Evolutionary conservation across 768 basidiomycete species (phyloP), one percentile per base, ranked within the genome.

Genomic region (Trametes elegans): DNA sequence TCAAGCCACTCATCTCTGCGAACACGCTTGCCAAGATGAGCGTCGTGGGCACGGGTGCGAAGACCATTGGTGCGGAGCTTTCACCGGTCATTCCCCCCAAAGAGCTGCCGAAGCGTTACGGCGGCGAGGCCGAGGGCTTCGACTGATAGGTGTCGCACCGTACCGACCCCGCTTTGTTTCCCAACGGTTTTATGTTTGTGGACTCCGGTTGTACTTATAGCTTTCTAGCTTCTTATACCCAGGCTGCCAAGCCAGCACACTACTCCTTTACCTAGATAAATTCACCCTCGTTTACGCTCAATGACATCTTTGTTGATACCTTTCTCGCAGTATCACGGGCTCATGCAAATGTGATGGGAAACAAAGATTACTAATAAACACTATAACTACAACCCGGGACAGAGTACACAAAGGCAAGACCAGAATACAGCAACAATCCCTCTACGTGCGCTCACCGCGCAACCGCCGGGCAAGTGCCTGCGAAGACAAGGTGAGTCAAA

Each of bases 21-120:
- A 79, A 79, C 26, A 92, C 90, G n/a, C 66, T 89, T 29, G 84
- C 85, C 7, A 93, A 92, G 76, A 88, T 93, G 86, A 73, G 75
- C 29, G 85, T 92, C 32, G 85, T 90, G 16, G 90, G 90, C 36
- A 74, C 77, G 21, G 83, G 88, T 14, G 68, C 77, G n/a, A 70
- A 74, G 53, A 71, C 79, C 0, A 81, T 92, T 39, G 74, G 76
- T 53, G 80, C 80, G 59, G 82, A 82, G 2, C 75, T 93, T 11
- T 65, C 78, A n/a, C 78, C 79, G 3, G 62, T 79, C 46, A 81
- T 92, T 38, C 76, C 82, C 35, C 69, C 69, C 6, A 70, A 75
- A 3, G 70, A 90, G 62, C 74, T 93, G 34, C 90, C 90, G 1
- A 72, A 74, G 70, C 73, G 78, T 41, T 93, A 92, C 60, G 90